These are phyloP conservation scores for Balakata baccata DNA, from an alignment of 345 rosid species.

Conservation along the genomic window DNA sequence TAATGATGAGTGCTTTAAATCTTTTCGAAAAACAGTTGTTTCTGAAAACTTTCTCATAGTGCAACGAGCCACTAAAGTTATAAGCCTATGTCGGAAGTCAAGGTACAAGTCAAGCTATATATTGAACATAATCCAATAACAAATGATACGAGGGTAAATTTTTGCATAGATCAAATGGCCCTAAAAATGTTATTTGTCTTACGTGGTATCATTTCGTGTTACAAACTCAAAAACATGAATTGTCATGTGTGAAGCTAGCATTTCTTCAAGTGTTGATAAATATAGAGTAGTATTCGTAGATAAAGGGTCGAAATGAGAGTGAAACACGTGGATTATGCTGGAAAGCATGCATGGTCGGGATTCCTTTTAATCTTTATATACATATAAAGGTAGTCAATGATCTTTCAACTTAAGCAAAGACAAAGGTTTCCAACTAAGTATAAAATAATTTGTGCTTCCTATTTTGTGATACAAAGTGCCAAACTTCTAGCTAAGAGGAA, in stretches of 20 bases:
- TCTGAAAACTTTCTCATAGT: neutral
- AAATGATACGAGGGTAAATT: too few species aligned
- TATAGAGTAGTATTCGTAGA: neutral
- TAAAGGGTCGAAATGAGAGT: neutral
- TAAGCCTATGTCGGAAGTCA: neutral
- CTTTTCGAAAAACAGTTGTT: too few species aligned
- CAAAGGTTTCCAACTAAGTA: neutral
- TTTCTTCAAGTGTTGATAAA: neutral
- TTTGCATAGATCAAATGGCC: too few species aligned
- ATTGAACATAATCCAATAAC: too few species aligned
- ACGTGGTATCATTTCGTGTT: neutral
- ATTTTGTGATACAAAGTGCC: neutral
- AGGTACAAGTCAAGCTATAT: too few species aligned
- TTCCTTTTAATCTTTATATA: neutral
- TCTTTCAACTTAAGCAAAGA: slow-evolving; percentile 12
- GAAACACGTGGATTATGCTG: slow-evolving; percentile 25
- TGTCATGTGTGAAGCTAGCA: neutral
- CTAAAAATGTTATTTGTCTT: neutral
- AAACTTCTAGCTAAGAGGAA: neutral
- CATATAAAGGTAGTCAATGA: neutral
- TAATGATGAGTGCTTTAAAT: too few species aligned
- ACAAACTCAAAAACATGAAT: neutral
- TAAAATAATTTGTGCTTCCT: neutral
- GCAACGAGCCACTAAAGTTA: too few species aligned
- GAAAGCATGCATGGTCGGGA: slow-evolving; percentile 22